Base-by-base conservation (phyloP, 208 protist species). In the Entamoeba nuttalli region DNA sequence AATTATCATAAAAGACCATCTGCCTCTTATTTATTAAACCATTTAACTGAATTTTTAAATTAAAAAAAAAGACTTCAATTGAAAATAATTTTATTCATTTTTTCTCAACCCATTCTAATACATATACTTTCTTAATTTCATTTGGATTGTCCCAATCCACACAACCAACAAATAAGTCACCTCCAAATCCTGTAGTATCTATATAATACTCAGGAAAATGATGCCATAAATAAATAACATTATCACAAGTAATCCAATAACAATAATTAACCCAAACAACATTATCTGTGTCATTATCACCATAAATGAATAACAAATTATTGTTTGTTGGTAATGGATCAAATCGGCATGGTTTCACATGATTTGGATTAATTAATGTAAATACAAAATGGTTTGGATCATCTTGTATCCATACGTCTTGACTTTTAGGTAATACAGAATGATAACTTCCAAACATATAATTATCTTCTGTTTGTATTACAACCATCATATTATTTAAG, bases 1-100 rank as follows among this genome's bases (percentile, higher is more conserved):
- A 98, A 99, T 96, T 98, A 99, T 96, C 97, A 98, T 62, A 97
- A 99, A 95, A 98, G 99, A 52, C 97, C 99, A 44, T 99, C 99
- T 41, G 98, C 98, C 5, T 55, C 52, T 55, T 55, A 19, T 55
- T 19, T 55, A 19, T 19, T 19, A 19, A 17, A 55, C 5, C 52
- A 55, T 55, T 5, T 55, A 55, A 55, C 11, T 55, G 52, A 55
- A 55, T 55, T 19, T 55, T 55, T 55, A 0, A 55, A 55, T 55
- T 48, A 48, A 48, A 48, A 48, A 48, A 48, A 48, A 48, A 48
- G 41, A 41, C 3, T 48, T 48, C 1, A 48, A 48, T 48, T 48
- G 44, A 48, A 48, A 48, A 48, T 48, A 48, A 48, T 0, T 2
- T 48, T 48, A 48, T 48, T 48, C 44, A 48, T 48, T 48, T 3